Percentiles rank a stretch among this genome's conserved stretches.
Conservation (phyloP, 768 basidiomycete species). For the Boletus patriciae region DNA sequence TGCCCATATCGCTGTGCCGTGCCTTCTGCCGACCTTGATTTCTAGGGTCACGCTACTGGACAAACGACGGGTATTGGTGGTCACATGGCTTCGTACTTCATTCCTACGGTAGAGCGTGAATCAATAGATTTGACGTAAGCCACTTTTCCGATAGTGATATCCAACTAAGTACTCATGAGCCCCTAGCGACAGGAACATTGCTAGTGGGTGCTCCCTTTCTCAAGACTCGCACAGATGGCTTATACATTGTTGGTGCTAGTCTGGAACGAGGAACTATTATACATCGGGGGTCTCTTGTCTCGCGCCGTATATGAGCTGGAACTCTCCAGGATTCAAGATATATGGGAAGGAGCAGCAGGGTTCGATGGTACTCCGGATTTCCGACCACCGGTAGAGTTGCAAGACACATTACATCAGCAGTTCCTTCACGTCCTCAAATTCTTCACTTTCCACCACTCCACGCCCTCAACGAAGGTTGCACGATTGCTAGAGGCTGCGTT, state of each 20-base stretch:
- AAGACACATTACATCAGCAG: constrained; percentile 45
- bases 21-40: background rate
- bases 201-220: background rate
- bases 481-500: constrained; percentile 68
- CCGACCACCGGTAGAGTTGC: background rate
- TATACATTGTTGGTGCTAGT: background rate
- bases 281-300: background rate
- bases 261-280: background rate
- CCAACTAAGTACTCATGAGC: background rate
- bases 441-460: constrained; percentile 30
- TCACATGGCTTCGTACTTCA: background rate
- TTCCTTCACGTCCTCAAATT: constrained; percentile 72
- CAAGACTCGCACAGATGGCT: too few species aligned
- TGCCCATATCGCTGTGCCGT: background rate
- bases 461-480: constrained; percentile 78
- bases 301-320: background rate
- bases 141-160: too few species aligned
- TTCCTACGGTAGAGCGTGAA: background rate
- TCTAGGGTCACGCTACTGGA: constrained; percentile 22
- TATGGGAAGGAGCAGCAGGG: background rate
- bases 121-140: background rate
- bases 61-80: background rate
- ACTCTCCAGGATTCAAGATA: background rate
- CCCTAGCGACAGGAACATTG: background rate
- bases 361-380: background rate